Evolutionary conservation across 352 stramenopile genomes (phyloP).

Genomic region (Lagenidium giganteum): DNA sequence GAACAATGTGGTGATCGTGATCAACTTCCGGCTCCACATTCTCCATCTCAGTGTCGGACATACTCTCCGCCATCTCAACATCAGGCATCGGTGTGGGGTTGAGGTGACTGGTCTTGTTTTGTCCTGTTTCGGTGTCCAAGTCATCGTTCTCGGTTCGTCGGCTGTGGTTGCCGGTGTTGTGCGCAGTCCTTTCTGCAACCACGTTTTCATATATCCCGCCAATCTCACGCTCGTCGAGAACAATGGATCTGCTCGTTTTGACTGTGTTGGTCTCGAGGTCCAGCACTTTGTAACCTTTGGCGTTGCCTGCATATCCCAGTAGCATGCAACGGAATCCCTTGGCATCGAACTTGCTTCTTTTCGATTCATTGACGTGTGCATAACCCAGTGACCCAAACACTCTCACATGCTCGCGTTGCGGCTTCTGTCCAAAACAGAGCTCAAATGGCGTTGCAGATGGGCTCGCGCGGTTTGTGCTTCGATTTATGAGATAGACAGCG

Average conservation of each 20-base stretch:
- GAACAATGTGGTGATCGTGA: no score
- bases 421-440: background rate
- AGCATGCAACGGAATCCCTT: constrained; percentile 19
- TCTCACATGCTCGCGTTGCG: constrained; percentile 13
- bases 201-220: no score
- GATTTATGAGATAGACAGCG: constrained; percentile 12
- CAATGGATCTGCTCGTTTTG: background rate
- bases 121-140: no score
- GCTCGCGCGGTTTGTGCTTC: constrained; percentile 5
- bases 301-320: constrained; percentile 15
- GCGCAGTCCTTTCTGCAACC: no score
- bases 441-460: constrained; percentile 9
- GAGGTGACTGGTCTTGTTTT: no score
- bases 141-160: no score
- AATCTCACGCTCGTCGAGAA: no score
- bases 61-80: no score
- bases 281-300: constrained; percentile 14
- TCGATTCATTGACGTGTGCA: constrained; percentile 7
- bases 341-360: constrained; percentile 12
- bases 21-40: no score
- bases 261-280: background rate
- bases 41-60: no score
- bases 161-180: no score
- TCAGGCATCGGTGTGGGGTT: no score
- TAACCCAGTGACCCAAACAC: constrained; percentile 12